Evolutionary conservation across 257 asterid species (phyloP).

Genomic region (Gentiana dahurica): DNA sequence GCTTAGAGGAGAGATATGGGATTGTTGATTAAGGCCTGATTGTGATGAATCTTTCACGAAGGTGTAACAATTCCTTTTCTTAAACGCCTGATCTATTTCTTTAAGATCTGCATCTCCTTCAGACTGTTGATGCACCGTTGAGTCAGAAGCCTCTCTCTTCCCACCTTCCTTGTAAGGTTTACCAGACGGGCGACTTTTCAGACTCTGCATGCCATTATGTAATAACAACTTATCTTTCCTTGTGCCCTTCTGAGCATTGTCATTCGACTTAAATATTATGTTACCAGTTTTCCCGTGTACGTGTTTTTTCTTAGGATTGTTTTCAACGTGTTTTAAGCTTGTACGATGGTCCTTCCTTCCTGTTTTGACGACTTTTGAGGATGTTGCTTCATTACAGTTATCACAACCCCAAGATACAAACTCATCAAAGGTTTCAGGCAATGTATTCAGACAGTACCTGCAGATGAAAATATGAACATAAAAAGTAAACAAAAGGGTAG

Average conservation of each 20-base stretch:
- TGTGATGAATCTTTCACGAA: no score
- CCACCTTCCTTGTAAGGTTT: conserved; percentile 4
- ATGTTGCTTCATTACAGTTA: conserved; percentile 23
- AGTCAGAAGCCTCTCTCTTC: not conserved
- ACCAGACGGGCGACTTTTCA: conserved; percentile 4
- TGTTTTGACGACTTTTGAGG: conserved; percentile 1
- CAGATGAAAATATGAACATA: conserved; percentile 5
- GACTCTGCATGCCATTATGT: conserved; percentile 11
- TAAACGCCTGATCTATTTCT: no score
- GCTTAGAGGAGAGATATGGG: conserved; percentile 6
- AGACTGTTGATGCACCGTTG: not conserved
- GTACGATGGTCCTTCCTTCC: conserved; percentile 2
- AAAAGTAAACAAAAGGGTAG: not conserved
- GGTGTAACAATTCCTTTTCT: no score
- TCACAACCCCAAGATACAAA: conserved; percentile 62
- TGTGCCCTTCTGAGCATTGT: conserved; percentile 1
- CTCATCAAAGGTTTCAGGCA: conserved; percentile 46
- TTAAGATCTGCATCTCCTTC: no score
- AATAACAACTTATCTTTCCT: conserved; percentile 1
- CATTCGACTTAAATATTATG: conserved; percentile 1
- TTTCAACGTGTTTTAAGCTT: conserved; percentile 2
- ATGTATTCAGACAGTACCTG: conserved; percentile 58
- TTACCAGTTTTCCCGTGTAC: conserved; percentile 1
- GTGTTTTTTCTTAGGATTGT: not conserved
- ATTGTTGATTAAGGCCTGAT: not conserved